phyloP scores from a whole-genome alignment of 768 basidiomycete genomes.

The Strobilomyces confusus region DNA sequence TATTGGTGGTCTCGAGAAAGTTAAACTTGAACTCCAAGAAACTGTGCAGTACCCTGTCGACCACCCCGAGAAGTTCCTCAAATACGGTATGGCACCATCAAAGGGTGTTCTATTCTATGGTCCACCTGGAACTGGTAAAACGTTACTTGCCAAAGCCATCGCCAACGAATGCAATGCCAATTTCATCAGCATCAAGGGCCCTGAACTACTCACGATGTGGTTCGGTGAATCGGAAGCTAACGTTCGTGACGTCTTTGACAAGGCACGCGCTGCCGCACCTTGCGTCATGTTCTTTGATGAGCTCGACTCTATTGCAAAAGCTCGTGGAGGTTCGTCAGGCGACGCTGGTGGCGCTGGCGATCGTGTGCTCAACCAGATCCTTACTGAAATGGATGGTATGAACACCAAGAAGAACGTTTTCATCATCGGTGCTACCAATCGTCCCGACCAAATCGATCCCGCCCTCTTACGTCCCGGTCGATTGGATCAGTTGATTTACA shows the following conservation, averaged over 20 bases:
- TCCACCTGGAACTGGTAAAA: slow-evolving; percentile 99
- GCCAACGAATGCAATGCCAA: slow-evolving; percentile 99
- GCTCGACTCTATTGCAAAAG: slow-evolving; percentile 97
- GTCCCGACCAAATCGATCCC: slow-evolving; percentile 93
- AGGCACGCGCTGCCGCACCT: slow-evolving; percentile 97
- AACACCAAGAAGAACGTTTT: slow-evolving; percentile 99
- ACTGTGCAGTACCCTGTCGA: slow-evolving; percentile 99
- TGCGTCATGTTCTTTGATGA: slow-evolving; percentile 99
- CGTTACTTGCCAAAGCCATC: slow-evolving; percentile 95
- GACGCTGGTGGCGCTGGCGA: slow-evolving; percentile 97
- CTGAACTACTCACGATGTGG: slow-evolving; percentile 99
- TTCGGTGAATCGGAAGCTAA: slow-evolving; percentile 99
- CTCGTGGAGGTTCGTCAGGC: slow-evolving; percentile 79
- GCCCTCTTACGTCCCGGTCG: slow-evolving; percentile 95
- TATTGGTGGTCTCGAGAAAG: slow-evolving; percentile 98
- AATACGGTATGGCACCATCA: slow-evolving; percentile 99
- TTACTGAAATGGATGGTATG: slow-evolving; percentile 99
- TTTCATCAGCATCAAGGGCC: slow-evolving; percentile 99
- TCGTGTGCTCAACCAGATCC: slow-evolving; percentile 94
- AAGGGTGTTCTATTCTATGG: slow-evolving; percentile 99
- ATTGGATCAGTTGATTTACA: slow-evolving; percentile 99
- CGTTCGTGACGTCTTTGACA: slow-evolving; percentile 99
- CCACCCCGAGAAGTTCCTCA: slow-evolving; percentile 99
- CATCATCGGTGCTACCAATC: slow-evolving; percentile 95
- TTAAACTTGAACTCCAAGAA: slow-evolving; percentile 98